These are phyloP conservation scores for Grosmannia serpens DNA, from an alignment of 2,329 filamentous ascomycete genomes.

Conservation along the genomic window DNA sequence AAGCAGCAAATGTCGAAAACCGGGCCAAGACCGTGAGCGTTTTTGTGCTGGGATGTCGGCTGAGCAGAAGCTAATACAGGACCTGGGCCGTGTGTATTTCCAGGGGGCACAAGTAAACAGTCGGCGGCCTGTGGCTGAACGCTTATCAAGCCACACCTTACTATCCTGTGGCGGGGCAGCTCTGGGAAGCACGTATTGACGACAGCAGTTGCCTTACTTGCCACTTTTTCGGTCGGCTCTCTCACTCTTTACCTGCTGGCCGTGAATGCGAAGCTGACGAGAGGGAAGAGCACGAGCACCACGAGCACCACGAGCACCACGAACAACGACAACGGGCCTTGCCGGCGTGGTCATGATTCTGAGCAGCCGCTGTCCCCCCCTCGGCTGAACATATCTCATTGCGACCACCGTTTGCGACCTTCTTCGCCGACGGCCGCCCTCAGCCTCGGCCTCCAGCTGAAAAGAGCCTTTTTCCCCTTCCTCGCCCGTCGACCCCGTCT, in stretches of 20 bases:
- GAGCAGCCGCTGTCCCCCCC: not conserved
- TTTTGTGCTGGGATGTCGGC: too few relatives aligned
- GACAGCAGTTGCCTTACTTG: not conserved
- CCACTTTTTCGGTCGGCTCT: not conserved
- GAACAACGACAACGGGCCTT: not conserved
- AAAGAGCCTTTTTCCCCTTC: not conserved
- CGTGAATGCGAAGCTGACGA: not conserved
- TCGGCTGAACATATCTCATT: not conserved
- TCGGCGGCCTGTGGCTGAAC: not conserved
- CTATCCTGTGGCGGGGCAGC: not conserved
- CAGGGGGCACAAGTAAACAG: not conserved
- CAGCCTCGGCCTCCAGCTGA: not conserved
- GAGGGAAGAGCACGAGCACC: not conserved
- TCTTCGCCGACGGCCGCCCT: not conserved
- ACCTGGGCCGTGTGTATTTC: not conserved
- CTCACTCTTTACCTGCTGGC: not conserved
- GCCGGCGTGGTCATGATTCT: not conserved
- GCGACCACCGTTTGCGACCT: not conserved
- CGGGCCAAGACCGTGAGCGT: too few relatives aligned
- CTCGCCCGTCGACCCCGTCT: not conserved
- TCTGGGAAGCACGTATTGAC: not conserved
- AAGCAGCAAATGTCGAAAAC: not conserved
- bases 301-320: not conserved
- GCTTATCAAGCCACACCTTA: not conserved
- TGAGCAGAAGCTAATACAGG: too few relatives aligned